Percentiles rank a stretch among this genome's conserved stretches.
These are phyloP conservation scores for Sugiyamaella americana DNA, from an alignment of 805 yeast species.

Conservation along the genomic window DNA sequence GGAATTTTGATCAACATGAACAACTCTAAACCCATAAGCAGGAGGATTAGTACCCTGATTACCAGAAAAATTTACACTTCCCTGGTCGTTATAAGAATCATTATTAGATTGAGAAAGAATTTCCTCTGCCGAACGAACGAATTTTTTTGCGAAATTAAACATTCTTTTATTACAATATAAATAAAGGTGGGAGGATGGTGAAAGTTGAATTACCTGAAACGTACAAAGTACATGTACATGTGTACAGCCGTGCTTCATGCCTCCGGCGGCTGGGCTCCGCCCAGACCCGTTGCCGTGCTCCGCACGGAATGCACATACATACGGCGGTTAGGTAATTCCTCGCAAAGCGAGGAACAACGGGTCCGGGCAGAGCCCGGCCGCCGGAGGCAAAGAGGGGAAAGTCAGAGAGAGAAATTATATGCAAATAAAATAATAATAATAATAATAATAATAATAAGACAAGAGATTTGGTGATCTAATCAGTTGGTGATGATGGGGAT, in stretches of 20 bases:
- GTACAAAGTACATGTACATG: too few species aligned
- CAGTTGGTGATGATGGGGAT: background rate
- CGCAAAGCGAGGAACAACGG: too few species aligned
- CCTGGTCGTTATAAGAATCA: background rate
- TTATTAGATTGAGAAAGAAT: constrained; percentile 26
- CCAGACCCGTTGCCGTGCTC: background rate
- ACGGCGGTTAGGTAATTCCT: too few species aligned
- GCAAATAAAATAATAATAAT: background rate
- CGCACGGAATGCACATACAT: too few species aligned
- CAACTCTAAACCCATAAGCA: constrained; percentile 50
- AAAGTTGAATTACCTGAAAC: too few species aligned
- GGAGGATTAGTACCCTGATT: constrained; percentile 8
- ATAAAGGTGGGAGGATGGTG: too few species aligned
- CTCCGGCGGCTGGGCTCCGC: constrained; percentile 1
- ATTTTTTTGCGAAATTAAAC: constrained; percentile 61
- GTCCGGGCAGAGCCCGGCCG: too few species aligned
- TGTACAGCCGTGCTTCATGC: background rate
- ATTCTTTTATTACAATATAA: too few species aligned
- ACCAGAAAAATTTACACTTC: background rate
- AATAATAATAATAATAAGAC: background rate
- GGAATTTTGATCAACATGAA: constrained; percentile 44
- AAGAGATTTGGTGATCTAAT: background rate
- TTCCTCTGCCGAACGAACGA: constrained; percentile 46
- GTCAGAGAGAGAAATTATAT: background rate
- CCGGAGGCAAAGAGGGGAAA: too few species aligned